A percentile compares a stretch with the other conserved stretches of the same genome.
Conservation (phyloP, 139 green algal genomes). For the Penium margaritaceum region DNA sequence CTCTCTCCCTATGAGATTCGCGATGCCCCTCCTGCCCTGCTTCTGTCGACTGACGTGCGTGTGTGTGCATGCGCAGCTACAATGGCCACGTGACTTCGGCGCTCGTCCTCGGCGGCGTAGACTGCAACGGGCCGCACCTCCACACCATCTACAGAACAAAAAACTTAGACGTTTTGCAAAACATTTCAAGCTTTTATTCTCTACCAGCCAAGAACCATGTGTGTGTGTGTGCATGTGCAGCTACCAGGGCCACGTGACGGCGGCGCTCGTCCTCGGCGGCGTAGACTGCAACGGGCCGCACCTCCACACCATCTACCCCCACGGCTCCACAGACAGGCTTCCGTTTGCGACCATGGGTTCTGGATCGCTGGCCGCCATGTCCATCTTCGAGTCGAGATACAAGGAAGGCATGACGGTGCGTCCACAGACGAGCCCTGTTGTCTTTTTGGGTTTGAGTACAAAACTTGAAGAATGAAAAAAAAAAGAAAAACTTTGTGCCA, state of each 20-base stretch:
- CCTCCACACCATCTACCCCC: constrained; percentile 93
- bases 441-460: no score
- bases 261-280: constrained; percentile 89
- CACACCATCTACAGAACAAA: no score
- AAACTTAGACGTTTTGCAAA: no score
- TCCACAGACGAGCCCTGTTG: no score
- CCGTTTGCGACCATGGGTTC: constrained; percentile 94
- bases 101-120: constrained; percentile 87
- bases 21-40: no score
- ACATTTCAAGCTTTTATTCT: no score
- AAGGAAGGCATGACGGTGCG: constrained; percentile 79
- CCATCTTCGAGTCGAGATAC: constrained; percentile 90
- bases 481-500: no score
- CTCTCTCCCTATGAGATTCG: no score
- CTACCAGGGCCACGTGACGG: constrained; percentile 87
- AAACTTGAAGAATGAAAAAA: no score
- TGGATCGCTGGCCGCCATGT: constrained; percentile 90
- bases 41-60: no score
- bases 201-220: no score
- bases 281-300: constrained; percentile 87
- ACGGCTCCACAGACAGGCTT: constrained; percentile 91
- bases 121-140: constrained; percentile 86
- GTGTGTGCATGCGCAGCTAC: constrained; percentile 49
- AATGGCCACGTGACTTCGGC: constrained; percentile 90
- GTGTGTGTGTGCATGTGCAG: constrained; percentile 11